Evolutionary conservation across 2,329 filamentous ascomycete genomes (phyloP).

Genomic region (Alternaria longipes): DNA sequence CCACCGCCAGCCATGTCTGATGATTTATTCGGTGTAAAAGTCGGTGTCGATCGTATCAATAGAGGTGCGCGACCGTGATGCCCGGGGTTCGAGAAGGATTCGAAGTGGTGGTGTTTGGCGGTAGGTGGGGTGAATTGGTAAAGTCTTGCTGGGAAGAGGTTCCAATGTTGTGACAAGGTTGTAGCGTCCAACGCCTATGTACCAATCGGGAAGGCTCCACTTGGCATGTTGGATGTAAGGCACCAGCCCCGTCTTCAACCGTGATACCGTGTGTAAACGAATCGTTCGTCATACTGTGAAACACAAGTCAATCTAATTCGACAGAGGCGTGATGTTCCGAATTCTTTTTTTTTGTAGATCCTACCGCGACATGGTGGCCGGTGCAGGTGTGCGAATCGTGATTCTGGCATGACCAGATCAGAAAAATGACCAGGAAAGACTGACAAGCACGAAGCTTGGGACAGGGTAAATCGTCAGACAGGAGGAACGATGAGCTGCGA

Average conservation of each 20-base stretch:
- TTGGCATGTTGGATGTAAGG: conserved; percentile 27
- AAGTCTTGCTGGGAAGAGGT: conserved; percentile 42
- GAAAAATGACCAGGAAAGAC: not conserved
- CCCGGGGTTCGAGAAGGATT: conserved; percentile 30
- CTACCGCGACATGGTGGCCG: conserved; percentile 3
- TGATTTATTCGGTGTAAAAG: conserved; percentile 30
- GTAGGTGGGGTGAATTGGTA: conserved; percentile 46
- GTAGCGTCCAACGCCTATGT: conserved; percentile 36
- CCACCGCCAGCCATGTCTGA: conserved; percentile 75
- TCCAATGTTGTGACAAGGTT: conserved; percentile 36
- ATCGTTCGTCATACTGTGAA: conserved; percentile 25
- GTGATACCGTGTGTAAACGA: conserved; percentile 29
- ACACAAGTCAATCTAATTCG: conserved; percentile 9
- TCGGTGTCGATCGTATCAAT: conserved; percentile 38
- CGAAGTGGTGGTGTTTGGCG: conserved; percentile 44
- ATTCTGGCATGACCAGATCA: not conserved
- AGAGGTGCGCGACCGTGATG: conserved; percentile 45
- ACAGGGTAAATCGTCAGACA: not conserved
- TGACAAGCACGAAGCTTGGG: not conserved
- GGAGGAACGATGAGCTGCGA: not conserved
- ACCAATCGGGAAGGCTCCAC: conserved; percentile 37
- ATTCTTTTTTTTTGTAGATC: not conserved
- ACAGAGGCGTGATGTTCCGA: not conserved
- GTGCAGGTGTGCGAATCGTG: not conserved
- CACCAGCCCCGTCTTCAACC: conserved; percentile 15